These are phyloP conservation scores for Rhizophlyctis rosea DNA, from an alignment of 192 early-diverging fungal species.

Conservation along the genomic window DNA sequence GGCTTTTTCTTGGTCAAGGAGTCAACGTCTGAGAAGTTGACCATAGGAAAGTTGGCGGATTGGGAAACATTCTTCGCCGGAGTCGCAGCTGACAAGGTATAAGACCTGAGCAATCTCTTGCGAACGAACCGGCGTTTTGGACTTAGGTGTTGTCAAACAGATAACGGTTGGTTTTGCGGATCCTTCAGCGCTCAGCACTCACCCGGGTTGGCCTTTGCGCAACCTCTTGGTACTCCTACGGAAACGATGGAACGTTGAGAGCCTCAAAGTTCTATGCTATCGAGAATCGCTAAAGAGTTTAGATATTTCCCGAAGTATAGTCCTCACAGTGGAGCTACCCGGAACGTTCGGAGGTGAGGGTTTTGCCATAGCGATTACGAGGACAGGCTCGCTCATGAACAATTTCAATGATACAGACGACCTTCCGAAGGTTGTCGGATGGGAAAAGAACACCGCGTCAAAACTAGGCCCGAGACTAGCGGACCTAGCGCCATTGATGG, in stretches of 20 bases:
- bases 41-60: slow-evolving; percentile 47
- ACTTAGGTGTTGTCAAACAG: slow-evolving; percentile 24
- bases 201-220: slow-evolving; percentile 92
- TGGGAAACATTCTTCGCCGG: slow-evolving; percentile 54
- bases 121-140: too few relatives aligned
- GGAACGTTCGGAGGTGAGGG: slow-evolving; percentile 31
- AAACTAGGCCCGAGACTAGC: slow-evolving; percentile 79
- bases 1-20: slow-evolving; percentile 21
- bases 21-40: slow-evolving; percentile 8
- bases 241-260: slow-evolving; percentile 44
- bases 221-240: slow-evolving; percentile 74
- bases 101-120: too few relatives aligned
- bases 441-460: slow-evolving; percentile 82
- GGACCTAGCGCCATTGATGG: slow-evolving; percentile 86
- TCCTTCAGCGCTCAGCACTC: slow-evolving; percentile 68
- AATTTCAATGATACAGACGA: slow-evolving; percentile 6
- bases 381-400: neutral
- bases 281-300: slow-evolving; percentile 51
- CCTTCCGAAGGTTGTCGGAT: slow-evolving; percentile 74
- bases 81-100: slow-evolving; percentile 21
- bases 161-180: slow-evolving; percentile 77
- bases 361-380: too few relatives aligned
- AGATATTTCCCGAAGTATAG: slow-evolving; percentile 43
- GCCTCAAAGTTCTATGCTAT: slow-evolving; percentile 62
- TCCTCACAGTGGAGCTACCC: slow-evolving; percentile 49